phyloP scores from a whole-genome alignment of 78 protist species.

The Speleostelium caveatum region DNA sequence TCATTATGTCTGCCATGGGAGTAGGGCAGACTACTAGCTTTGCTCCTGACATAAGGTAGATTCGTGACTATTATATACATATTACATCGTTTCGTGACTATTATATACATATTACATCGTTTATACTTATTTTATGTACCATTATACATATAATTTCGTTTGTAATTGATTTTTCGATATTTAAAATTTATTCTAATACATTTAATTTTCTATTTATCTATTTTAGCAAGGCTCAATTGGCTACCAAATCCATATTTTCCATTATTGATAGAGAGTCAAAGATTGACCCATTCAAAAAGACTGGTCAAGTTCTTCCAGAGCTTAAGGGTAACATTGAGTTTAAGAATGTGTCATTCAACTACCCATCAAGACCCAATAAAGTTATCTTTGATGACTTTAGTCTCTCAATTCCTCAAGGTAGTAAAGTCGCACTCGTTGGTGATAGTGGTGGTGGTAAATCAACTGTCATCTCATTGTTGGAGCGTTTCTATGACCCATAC shows the following conservation, averaged over 20 bases:
- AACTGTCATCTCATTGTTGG: conserved; percentile 74
- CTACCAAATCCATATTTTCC: conserved; percentile 48
- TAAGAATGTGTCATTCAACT: conserved; percentile 75
- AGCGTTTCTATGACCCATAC: conserved; percentile 81
- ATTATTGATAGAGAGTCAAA: conserved; percentile 31
- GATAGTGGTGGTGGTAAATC: conserved; percentile 94
- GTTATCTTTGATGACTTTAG: conserved; percentile 44
- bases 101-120: too few relatives aligned
- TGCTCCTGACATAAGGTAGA: conserved; percentile 76
- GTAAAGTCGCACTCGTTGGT: conserved; percentile 93
- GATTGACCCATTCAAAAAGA: conserved; percentile 48
- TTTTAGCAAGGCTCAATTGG: conserved; percentile 47
- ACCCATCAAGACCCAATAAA: conserved; percentile 77
- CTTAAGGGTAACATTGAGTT: conserved; percentile 76
- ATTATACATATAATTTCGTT: not conserved
- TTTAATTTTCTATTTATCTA: too few relatives aligned
- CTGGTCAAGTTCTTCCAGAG: not conserved
- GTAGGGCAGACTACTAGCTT: conserved; percentile 42
- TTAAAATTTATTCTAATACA: not conserved
- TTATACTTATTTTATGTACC: too few relatives aligned
- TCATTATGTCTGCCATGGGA: conserved; percentile 69
- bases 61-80: too few relatives aligned
- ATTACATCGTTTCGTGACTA: too few relatives aligned
- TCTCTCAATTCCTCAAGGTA: conserved; percentile 75
- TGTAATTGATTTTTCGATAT: not conserved